Evolutionary conservation across 768 basidiomycete species (phyloP).

Genomic region (Leccinum fibrillosum): DNA sequence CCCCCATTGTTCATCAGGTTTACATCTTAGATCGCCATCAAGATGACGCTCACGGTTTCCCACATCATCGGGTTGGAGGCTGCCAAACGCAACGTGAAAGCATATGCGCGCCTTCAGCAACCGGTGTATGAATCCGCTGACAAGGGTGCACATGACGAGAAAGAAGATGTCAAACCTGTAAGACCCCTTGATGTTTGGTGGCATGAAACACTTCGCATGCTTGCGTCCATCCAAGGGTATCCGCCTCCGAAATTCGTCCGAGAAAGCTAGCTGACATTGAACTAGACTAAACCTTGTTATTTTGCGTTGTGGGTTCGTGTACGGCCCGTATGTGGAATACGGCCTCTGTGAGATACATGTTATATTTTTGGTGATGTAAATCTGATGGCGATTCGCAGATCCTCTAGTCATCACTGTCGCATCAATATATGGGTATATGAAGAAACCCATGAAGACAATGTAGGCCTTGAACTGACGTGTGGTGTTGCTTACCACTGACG

Average conservation of each 20-base stretch:
- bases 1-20: conserved; percentile 3
- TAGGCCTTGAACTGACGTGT: conserved; percentile 34
- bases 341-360: conserved; percentile 52
- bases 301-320: conserved; percentile 68
- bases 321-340: conserved; percentile 77
- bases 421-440: conserved; percentile 76
- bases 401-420: conserved; percentile 70
- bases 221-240: conserved; percentile 73
- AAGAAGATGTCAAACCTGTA: conserved; percentile 68
- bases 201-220: conserved; percentile 77
- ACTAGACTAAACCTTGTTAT: conserved; percentile 77
- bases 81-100: conserved; percentile 71
- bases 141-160: conserved; percentile 66
- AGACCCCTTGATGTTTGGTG: conserved; percentile 79
- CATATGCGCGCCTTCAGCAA: conserved; percentile 73
- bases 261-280: conserved; percentile 6
- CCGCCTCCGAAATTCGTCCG: conserved; percentile 4
- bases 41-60: conserved; percentile 67
- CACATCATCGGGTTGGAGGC: conserved; percentile 72
- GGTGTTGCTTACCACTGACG: conserved; percentile 6
- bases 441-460: conserved; percentile 85
- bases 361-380: conserved; percentile 5
- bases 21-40: conserved; percentile 67
- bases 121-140: conserved; percentile 76
- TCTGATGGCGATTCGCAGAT: conserved; percentile 41